phyloP scores from a whole-genome alignment of 805 yeast species.

The Nakazawaea ambrosiae region DNA sequence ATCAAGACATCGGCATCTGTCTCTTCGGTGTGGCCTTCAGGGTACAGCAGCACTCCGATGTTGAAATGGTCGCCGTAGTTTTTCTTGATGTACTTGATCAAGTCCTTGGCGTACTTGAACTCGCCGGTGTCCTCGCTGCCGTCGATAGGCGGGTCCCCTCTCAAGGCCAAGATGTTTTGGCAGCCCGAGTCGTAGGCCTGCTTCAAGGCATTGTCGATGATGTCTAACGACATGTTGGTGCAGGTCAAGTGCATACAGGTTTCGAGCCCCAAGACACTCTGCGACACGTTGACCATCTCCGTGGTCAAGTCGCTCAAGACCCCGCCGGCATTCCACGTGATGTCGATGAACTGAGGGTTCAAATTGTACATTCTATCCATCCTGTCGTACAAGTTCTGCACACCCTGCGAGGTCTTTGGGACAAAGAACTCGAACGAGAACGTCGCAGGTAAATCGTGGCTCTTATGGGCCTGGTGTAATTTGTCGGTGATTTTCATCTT shows the following conservation, averaged over 20 bases:
- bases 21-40: constrained; percentile 96
- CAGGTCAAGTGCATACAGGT: constrained; percentile 98
- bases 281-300: constrained; percentile 88
- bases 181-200: constrained; percentile 90
- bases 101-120: constrained; percentile 82
- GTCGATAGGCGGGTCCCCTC: constrained; percentile 91
- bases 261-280: constrained; percentile 83
- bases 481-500: constrained; percentile 41
- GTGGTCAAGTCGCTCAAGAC: constrained; percentile 75
- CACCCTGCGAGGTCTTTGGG: constrained; percentile 96
- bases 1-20: constrained; percentile 44
- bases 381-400: constrained; percentile 90
- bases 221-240: constrained; percentile 80
- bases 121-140: constrained; percentile 75
- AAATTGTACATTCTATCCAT: constrained; percentile 96
- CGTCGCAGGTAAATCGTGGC: constrained; percentile 40
- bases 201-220: constrained; percentile 78
- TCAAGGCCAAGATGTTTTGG: constrained; percentile 85
- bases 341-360: constrained; percentile 87
- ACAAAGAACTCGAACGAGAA: constrained; percentile 96
- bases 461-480: constrained; percentile 30
- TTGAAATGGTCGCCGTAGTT: constrained; percentile 85
- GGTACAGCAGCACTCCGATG: constrained; percentile 96
- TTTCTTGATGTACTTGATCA: constrained; percentile 65
- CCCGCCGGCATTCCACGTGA: constrained; percentile 99